These are phyloP conservation scores for Xylaria digitata DNA, from an alignment of 2,329 filamentous ascomycete genomes.

Conservation along the genomic window DNA sequence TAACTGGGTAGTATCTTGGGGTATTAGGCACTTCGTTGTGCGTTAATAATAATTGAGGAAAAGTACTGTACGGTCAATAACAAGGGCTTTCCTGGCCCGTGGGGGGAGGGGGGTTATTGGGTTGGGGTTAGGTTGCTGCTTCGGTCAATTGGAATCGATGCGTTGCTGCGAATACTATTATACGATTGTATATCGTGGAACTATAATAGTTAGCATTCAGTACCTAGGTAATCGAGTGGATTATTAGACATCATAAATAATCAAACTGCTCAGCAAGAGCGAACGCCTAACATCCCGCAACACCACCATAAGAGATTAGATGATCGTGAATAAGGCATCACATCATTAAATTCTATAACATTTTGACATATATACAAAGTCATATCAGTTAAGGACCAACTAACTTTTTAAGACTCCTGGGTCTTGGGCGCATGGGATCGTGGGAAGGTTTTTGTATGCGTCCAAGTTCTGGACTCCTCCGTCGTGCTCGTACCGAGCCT, in stretches of 20 bases:
- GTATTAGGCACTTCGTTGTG: not conserved
- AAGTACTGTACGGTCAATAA: not conserved
- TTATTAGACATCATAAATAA: not conserved
- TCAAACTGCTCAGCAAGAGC: conserved; percentile 18
- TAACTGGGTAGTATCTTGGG: too few relatives aligned
- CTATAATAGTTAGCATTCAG: conserved; percentile 24
- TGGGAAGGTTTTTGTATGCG: conserved; percentile 61
- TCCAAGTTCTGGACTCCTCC: conserved; percentile 60
- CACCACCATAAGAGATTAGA: conserved; percentile 1
- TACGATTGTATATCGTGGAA: conserved; percentile 10
- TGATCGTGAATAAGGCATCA: conserved; percentile 28
- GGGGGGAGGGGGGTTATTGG: too few relatives aligned
- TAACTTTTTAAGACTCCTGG: conserved; percentile 55
- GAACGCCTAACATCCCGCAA: conserved; percentile 29
- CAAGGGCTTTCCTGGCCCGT: not conserved
- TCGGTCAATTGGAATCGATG: not conserved
- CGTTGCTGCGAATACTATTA: not conserved
- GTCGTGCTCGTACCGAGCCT: conserved; percentile 50
- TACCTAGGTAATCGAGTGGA: not conserved
- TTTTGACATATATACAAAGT: conserved; percentile 52
- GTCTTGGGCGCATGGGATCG: conserved; percentile 56
- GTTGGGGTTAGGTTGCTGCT: not conserved
- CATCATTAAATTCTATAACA: conserved; percentile 39
- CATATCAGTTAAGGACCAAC: conserved; percentile 33
- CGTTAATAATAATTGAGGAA: not conserved